A percentile compares a stretch with the other conserved stretches of the same genome.
Conservation (phyloP, 2,329 filamentous ascomycete species). For the Ophiosphaerella herpotricha region DNA sequence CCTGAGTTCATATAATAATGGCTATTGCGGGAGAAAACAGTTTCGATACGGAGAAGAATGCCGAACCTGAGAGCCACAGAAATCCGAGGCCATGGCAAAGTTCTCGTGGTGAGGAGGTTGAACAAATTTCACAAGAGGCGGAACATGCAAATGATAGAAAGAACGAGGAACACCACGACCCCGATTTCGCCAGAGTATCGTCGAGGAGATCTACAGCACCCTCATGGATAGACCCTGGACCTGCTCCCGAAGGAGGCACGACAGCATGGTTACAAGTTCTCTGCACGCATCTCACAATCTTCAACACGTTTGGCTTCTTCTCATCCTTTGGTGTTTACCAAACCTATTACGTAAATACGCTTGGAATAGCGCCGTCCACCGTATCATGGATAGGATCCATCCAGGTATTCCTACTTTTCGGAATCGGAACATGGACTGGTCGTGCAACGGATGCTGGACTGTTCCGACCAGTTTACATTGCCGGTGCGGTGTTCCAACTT, state of each 20-base stretch:
- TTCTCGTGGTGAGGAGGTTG: slow-evolving; percentile 21
- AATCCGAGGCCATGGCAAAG: slow-evolving; percentile 12
- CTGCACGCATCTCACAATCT: slow-evolving; percentile 57
- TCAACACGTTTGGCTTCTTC: slow-evolving; percentile 61
- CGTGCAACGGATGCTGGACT: slow-evolving; percentile 38
- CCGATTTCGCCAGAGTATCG: slow-evolving; percentile 20
- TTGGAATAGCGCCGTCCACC: slow-evolving; percentile 38
- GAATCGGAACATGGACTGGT: slow-evolving; percentile 36
- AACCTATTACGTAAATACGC: slow-evolving; percentile 55
- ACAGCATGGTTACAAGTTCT: slow-evolving; percentile 61
- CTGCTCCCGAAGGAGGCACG: slow-evolving; percentile 54
- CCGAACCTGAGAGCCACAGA: neutral
- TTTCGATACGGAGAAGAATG: neutral
- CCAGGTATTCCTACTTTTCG: slow-evolving; percentile 39
- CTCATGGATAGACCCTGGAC: slow-evolving; percentile 28
- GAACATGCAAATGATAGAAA: slow-evolving; percentile 6
- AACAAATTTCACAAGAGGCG: slow-evolving; percentile 7
- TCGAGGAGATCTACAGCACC: slow-evolving; percentile 31
- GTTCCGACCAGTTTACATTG: slow-evolving; percentile 32
- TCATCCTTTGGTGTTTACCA: slow-evolving; percentile 63
- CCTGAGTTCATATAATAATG: neutral
- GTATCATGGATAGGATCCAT: slow-evolving; percentile 42
- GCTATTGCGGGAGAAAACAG: neutral
- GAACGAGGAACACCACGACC: neutral
- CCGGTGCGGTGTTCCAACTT: slow-evolving; percentile 39